Conservation (phyloP, 495 filamentous ascomycete genomes). For the Penicillium antarcticum region DNA sequence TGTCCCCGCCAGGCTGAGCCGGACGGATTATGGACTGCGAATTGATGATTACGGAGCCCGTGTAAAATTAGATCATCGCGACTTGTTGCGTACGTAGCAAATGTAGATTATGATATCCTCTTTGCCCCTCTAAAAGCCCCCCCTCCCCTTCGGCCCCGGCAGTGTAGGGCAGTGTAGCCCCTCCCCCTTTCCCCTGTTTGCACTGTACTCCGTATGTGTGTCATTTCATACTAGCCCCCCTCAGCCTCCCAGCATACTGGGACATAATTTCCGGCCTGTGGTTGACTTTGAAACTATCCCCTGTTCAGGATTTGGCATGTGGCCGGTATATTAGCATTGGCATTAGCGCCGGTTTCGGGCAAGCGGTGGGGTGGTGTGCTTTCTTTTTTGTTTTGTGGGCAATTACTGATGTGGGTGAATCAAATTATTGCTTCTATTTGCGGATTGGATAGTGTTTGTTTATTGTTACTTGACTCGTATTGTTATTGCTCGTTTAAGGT, state of each 20-base stretch:
- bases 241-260: neutral
- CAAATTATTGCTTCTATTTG: too few species aligned
- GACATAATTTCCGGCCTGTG: conserved; percentile 1
- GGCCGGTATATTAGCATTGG: neutral
- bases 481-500: too few species aligned
- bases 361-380: too few species aligned
- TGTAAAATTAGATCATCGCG: conserved; percentile 4
- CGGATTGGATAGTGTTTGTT: too few species aligned
- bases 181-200: too few species aligned
- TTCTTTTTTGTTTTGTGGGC: too few species aligned
- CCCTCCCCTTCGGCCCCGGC: neutral
- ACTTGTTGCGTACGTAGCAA: neutral
- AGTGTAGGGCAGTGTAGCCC: too few species aligned
- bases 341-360: too few species aligned
- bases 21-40: too few species aligned
- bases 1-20: too few species aligned
- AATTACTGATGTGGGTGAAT: too few species aligned
- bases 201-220: neutral
- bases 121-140: neutral
- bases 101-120: neutral
- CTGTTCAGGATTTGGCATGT: neutral
- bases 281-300: neutral
- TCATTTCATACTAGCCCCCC: neutral
- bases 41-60: neutral
- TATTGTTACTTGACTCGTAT: too few species aligned